phyloP scores from a whole-genome alignment of 495 filamentous ascomycete genomes.

The Pyrenula massariospora region DNA sequence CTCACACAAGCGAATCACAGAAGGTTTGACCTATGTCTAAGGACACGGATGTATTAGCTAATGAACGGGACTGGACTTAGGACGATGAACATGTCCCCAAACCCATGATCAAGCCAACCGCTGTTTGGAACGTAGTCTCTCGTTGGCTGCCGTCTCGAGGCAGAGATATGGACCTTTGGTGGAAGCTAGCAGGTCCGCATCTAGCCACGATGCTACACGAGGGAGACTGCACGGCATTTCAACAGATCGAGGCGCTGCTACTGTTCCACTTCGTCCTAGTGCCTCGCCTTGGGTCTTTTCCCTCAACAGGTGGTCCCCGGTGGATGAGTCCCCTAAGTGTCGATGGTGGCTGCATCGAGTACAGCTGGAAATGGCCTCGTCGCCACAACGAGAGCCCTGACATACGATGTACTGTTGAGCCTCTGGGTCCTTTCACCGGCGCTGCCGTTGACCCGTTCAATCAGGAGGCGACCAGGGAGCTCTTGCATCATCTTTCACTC shows the following conservation, averaged over 20 bases:
- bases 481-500: slow-evolving; percentile 4
- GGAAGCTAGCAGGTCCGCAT: slow-evolving; percentile 8
- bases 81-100: too few relatives aligned
- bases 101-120: neutral
- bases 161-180: slow-evolving; percentile 8
- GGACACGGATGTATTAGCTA: too few relatives aligned
- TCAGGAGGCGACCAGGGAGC: slow-evolving; percentile 6
- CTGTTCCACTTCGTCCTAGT: slow-evolving; percentile 8
- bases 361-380: slow-evolving; percentile 20
- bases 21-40: too few relatives aligned
- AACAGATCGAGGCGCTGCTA: slow-evolving; percentile 8
- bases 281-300: neutral
- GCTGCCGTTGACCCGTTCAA: slow-evolving; percentile 16
- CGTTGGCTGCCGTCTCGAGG: neutral
- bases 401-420: slow-evolving; percentile 11
- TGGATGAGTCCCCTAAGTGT: slow-evolving; percentile 10
- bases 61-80: too few relatives aligned
- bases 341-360: slow-evolving; percentile 13
- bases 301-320: neutral
- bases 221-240: slow-evolving; percentile 6
- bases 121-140: neutral
- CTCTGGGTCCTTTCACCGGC: slow-evolving; percentile 9
- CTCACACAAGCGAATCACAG: too few relatives aligned
- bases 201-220: slow-evolving; percentile 6
- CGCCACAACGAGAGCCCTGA: slow-evolving; percentile 6